Evolutionary conservation across 164 flowering plant genomes (phyloP), one percentile per base, ranked within the genome.

Genomic region (Taxillus chinensis): DNA sequence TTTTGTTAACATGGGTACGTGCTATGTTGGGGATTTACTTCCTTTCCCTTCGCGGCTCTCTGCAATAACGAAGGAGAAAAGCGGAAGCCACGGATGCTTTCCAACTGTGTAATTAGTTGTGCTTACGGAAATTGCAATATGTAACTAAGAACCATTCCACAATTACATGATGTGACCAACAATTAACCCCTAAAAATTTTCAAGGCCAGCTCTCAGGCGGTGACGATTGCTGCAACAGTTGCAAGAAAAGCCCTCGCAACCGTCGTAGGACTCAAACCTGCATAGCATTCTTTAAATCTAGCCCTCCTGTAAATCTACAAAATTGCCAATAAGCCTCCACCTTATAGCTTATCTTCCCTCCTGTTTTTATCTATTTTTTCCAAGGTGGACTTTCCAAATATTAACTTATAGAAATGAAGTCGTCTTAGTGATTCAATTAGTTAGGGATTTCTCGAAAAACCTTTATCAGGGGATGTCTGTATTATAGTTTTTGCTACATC

Each of bases 201-300:
- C 52, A 79, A 72, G 37, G 96, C 78, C n/a, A 83, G 74, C 73
- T 92, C 98, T 95, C 89, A 92, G 41, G 92, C n/a, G n/a, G n/a
- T 71, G 60, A 89, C 95, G 46, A 92, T 89, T 45, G 98, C 95
- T 57, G 96, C 91, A 55, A 91, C 96, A 77, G 89, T 92, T 61
- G 98, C 98, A 68, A 96, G 98, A 79, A 92, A 92, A 62, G 95
- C 96, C 65, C 96, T 80, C 27, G 73, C 74, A 52, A 89, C 61
- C 12, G 98, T n/a, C n/a, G n/a, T 92, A 8, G 96, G 96, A 45
- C 92, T 86, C 39, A 87, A 66, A 56, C 96, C 98, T 43, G 92
- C 65, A 71, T 89, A 92, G 71, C 92, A 92, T 69, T 91, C 95
- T 70, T 73, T 79, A 11, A 89, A 8, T 67, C 98, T 92, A 53